A percentile compares a stretch with the other conserved stretches of the same genome.
These are phyloP conservation scores for Seiridium cupressi DNA, from an alignment of 2,329 filamentous ascomycete genomes.

Conservation along the genomic window DNA sequence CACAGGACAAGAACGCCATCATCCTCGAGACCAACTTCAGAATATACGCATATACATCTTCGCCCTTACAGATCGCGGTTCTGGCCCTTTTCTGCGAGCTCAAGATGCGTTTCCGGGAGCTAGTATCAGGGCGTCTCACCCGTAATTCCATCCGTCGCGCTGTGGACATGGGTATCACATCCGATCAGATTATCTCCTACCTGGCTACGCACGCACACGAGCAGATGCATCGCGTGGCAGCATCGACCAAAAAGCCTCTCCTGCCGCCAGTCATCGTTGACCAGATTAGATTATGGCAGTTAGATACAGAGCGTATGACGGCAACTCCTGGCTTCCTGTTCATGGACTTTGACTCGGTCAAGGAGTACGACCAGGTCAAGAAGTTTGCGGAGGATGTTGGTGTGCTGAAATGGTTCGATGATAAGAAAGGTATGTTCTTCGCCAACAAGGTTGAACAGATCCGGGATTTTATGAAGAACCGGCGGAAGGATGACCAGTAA, in stretches of 20 bases:
- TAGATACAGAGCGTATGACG: conserved; percentile 93
- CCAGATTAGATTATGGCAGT: conserved; percentile 95
- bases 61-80: conserved; percentile 90
- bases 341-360: conserved; percentile 74
- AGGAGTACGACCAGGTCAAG: conserved; percentile 69
- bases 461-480: conserved; percentile 66
- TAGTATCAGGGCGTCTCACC: conserved; percentile 88
- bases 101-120: conserved; percentile 87
- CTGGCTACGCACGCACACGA: conserved; percentile 91
- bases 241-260: conserved; percentile 61
- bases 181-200: conserved; percentile 93
- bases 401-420: conserved; percentile 83
- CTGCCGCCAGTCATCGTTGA: conserved; percentile 95
- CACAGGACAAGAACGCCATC: conserved; percentile 72
- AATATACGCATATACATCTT: conserved; percentile 93
- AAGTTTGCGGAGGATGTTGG: conserved; percentile 88
- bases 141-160: conserved; percentile 85
- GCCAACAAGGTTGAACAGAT: conserved; percentile 90
- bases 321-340: conserved; percentile 82
- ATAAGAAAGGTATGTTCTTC: conserved; percentile 81
- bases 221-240: conserved; percentile 74
- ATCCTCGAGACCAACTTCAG: conserved; percentile 98
- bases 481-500: conserved; percentile 14
- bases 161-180: conserved; percentile 86
- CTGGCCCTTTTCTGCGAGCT: conserved; percentile 87